Evolutionary conservation across 352 stramenopile species (phyloP).

Genomic region (Globisporangium nunn): DNA sequence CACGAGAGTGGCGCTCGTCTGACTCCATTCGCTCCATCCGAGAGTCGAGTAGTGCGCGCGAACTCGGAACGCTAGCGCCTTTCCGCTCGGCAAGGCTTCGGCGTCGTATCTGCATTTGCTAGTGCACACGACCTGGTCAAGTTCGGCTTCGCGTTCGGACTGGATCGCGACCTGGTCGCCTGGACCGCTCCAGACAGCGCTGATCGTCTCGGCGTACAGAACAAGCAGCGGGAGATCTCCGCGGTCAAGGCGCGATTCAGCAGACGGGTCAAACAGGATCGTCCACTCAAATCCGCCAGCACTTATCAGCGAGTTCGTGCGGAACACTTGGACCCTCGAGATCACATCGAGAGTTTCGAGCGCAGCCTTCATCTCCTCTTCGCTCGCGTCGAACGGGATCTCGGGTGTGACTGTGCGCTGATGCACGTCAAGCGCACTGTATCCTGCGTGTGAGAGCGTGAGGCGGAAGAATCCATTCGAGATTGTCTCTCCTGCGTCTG

Average conservation of each 20-base stretch:
- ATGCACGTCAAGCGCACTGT: conserved; percentile 28
- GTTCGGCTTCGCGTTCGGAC: conserved; percentile 22
- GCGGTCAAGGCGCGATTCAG: conserved; percentile 9
- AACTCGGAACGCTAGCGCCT: conserved; percentile 40
- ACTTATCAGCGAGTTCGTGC: conserved; percentile 12
- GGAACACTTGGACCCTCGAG: conserved; percentile 45
- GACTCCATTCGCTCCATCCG: conserved; percentile 54
- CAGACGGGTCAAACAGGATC: conserved; percentile 40
- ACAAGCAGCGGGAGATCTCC: conserved; percentile 37
- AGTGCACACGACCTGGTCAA: conserved; percentile 17
- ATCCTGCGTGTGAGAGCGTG: conserved; percentile 28
- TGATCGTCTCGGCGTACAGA: conserved; percentile 48
- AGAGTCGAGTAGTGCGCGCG: conserved; percentile 25
- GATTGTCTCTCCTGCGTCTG: conserved; percentile 36
- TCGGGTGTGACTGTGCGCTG: conserved; percentile 34
- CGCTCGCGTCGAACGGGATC: conserved; percentile 75
- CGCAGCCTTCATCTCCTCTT: conserved; percentile 45
- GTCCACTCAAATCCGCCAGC: conserved; percentile 40
- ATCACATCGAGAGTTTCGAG: conserved; percentile 73
- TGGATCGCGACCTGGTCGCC: conserved; percentile 49
- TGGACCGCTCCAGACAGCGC: conserved; percentile 30
- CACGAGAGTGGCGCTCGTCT: conserved; percentile 22
- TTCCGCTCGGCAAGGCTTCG: conserved; percentile 17
- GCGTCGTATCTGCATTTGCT: conserved; percentile 22
- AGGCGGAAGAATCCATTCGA: conserved; percentile 50